Conservation (phyloP, 2,329 filamentous ascomycete species). For the Davidsoniella eucalypti region DNA sequence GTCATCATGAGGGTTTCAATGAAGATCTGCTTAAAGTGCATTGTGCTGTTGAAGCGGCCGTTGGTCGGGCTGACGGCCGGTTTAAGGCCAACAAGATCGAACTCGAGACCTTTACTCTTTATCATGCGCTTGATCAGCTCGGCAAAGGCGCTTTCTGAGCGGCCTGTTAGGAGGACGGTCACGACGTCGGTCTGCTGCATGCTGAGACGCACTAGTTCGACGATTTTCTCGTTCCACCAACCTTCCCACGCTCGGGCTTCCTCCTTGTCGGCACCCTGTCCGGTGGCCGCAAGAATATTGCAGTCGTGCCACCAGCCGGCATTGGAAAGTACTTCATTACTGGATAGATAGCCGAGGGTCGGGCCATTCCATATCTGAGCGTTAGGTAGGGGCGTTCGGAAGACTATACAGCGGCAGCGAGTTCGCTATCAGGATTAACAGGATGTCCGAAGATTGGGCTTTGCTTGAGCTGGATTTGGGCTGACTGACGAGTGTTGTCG, state of each 20-base stretch:
- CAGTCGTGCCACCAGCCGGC: constrained; percentile 97
- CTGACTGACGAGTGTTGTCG: constrained; percentile 68
- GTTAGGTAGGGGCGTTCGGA: constrained; percentile 81
- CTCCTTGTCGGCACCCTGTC: constrained; percentile 65
- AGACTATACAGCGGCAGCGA: constrained; percentile 38
- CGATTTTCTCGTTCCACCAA: constrained; percentile 93
- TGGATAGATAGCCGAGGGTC: constrained; percentile 62
- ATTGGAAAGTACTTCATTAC: constrained; percentile 58
- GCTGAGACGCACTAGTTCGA: constrained; percentile 62
- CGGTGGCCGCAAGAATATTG: constrained; percentile 70
- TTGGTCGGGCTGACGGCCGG: constrained; percentile 66
- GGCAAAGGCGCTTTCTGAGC: constrained; percentile 60
- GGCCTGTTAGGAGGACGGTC: constrained; percentile 73
- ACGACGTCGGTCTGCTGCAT: constrained; percentile 73
- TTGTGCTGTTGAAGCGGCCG: constrained; percentile 65
- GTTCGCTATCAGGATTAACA: too few species aligned
- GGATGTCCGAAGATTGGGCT: too few species aligned
- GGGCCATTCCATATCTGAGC: constrained; percentile 67
- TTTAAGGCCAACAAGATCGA: constrained; percentile 80
- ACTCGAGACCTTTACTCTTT: constrained; percentile 59
- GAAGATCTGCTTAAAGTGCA: constrained; percentile 83
- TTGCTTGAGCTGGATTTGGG: neutral
- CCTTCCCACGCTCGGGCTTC: constrained; percentile 73
- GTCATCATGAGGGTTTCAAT: constrained; percentile 70
- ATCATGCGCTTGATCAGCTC: constrained; percentile 71